Percentiles rank a stretch among this genome's conserved stretches.
Conservation (phyloP, 2,329 filamentous ascomycete species). For the Stemphylium vesicarium region DNA sequence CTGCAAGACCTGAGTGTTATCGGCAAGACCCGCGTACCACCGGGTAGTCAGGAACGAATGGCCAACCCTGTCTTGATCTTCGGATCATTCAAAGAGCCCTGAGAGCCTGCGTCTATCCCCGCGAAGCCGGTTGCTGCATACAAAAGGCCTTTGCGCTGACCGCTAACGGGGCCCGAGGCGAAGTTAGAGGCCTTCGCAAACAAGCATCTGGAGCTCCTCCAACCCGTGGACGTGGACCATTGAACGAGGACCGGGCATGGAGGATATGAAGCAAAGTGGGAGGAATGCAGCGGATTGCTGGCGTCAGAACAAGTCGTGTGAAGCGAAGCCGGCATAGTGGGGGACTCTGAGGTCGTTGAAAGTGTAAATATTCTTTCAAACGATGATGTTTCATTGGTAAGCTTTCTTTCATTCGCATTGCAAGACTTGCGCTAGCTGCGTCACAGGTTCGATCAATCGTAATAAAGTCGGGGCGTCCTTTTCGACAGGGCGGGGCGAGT, state of each 20-base stretch:
- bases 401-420: background rate
- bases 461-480: constrained; percentile 22
- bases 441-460: background rate
- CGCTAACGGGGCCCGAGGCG: background rate
- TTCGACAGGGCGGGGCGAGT: constrained; percentile 22
- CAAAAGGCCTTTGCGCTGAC: constrained; percentile 1
- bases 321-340: background rate
- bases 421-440: background rate
- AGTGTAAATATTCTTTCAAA: background rate
- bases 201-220: background rate
- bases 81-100: constrained; percentile 12
- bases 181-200: background rate
- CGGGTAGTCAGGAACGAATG: background rate
- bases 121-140: constrained; percentile 1
- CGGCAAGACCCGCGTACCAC: background rate
- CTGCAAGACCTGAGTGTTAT: constrained; percentile 7
- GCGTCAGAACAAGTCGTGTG: too few species aligned
- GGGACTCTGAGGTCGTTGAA: too few species aligned
- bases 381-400: background rate
- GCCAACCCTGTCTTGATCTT: constrained; percentile 9
- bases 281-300: background rate
- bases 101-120: constrained; percentile 2
- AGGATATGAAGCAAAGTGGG: background rate
- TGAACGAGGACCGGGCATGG: background rate
- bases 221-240: background rate